Percentiles rank a stretch among this genome's conserved stretches.
Evolutionary conservation across 2,329 filamentous ascomycete species (phyloP).

Genomic region (Xylogone sp.): DNA sequence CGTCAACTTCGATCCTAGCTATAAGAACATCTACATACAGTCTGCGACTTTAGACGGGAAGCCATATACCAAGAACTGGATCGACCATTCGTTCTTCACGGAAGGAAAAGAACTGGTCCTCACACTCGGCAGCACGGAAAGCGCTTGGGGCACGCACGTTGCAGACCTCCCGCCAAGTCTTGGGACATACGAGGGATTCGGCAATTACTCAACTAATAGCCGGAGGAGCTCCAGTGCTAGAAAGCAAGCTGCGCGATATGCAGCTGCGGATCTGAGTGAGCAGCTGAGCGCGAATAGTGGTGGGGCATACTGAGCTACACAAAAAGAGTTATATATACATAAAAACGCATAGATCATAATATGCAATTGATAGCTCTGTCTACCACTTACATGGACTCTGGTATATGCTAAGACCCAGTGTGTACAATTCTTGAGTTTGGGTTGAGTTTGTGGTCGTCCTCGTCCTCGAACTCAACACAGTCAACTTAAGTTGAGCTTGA

Average conservation of each 20-base stretch:
- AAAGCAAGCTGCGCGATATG: conserved; percentile 15
- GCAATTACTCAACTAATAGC: not conserved
- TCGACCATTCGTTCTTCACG: conserved; percentile 64
- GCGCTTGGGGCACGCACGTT: conserved; percentile 56
- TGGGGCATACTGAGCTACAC: conserved; percentile 16
- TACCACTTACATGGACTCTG: too few species aligned
- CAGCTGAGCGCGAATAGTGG: conserved; percentile 13
- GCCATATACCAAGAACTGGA: conserved; percentile 62
- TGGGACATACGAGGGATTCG: conserved; percentile 3
- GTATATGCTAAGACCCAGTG: too few species aligned
- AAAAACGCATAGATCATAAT: not conserved
- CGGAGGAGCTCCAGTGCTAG: not conserved
- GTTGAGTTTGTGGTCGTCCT: too few species aligned
- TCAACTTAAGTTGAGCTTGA: too few species aligned
- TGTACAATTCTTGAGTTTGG: not conserved
- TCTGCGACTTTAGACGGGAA: conserved; percentile 58
- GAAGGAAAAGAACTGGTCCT: conserved; percentile 63
- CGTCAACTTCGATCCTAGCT: conserved; percentile 57
- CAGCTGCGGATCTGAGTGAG: conserved; percentile 3
- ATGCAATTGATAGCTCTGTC: not conserved
- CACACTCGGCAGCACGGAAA: conserved; percentile 55
- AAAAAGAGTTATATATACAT: not conserved
- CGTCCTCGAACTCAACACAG: too few species aligned
- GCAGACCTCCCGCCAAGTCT: conserved; percentile 60
- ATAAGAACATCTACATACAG: conserved; percentile 60